phyloP scores from a whole-genome alignment of 257 asterid species.

The Solanum ossicruentum region DNA sequence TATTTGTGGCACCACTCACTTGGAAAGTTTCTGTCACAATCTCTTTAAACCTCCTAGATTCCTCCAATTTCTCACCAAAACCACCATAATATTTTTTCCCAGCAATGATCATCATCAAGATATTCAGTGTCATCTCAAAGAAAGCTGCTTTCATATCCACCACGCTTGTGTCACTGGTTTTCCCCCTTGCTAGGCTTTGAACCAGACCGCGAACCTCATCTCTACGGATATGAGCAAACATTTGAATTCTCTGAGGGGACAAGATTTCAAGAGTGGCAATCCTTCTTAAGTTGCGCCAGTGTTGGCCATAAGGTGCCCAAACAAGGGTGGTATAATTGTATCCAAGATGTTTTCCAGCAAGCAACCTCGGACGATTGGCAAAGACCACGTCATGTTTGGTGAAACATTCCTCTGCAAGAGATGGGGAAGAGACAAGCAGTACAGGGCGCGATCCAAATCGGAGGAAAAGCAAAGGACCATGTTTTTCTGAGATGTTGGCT shows the following conservation, averaged over 20 bases:
- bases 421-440: slow-evolving; percentile 50
- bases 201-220: slow-evolving; percentile 10
- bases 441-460: slow-evolving; percentile 46
- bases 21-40: slow-evolving; percentile 8
- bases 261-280: slow-evolving; percentile 22
- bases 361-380: slow-evolving; percentile 59
- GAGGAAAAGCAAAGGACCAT: slow-evolving; percentile 55
- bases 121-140: slow-evolving; percentile 20
- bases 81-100: slow-evolving; percentile 25
- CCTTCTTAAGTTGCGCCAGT: slow-evolving; percentile 30
- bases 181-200: not conserved
- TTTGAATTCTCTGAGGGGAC: slow-evolving; percentile 15
- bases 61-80: slow-evolving; percentile 6
- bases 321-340: slow-evolving; percentile 49
- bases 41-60: slow-evolving; percentile 14
- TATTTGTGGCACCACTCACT: slow-evolving; percentile 8
- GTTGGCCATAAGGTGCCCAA: slow-evolving; percentile 36
- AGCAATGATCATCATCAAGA: slow-evolving; percentile 33
- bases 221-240: not conserved
- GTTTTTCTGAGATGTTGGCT: slow-evolving; percentile 20
- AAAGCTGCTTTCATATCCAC: slow-evolving; percentile 21
- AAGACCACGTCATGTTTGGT: slow-evolving; percentile 43
- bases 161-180: not conserved
- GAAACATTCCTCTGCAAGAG: slow-evolving; percentile 51
- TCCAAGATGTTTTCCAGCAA: slow-evolving; percentile 58